These are phyloP conservation scores for Pyracantha coccinea DNA, from an alignment of 331 rosid genomes.

Conservation along the genomic window DNA sequence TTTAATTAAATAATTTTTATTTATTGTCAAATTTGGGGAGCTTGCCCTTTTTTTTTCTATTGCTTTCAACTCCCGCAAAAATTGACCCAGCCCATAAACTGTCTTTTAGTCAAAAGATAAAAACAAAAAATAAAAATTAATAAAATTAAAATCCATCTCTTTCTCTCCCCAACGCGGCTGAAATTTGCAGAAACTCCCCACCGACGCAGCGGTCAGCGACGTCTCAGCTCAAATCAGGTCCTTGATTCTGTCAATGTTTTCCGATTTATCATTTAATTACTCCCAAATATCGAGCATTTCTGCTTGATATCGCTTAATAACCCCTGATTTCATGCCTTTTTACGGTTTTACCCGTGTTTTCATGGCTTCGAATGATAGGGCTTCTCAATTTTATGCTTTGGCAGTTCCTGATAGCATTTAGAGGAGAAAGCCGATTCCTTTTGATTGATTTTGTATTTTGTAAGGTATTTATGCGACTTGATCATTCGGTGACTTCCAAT, in stretches of 20 bases:
- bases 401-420: neutral
- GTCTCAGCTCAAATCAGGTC: constrained; percentile 63
- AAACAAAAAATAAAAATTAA: neutral
- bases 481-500: neutral
- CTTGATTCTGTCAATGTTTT: constrained; percentile 2
- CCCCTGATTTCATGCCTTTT: neutral
- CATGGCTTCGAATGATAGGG: neutral
- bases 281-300: no score
- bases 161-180: constrained; percentile 21
- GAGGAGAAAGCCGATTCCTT: neutral
- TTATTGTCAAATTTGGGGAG: neutral
- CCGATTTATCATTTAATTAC: neutral
- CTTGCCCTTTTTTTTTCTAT: neutral
- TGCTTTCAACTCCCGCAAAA: constrained; percentile 13
- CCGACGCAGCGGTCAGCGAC: constrained; percentile 28
- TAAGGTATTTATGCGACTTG: neutral
- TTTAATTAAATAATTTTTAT: neutral
- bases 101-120: neutral
- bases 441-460: neutral
- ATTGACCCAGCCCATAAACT: neutral
- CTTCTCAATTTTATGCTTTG: neutral
- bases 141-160: neutral
- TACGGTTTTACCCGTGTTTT: neutral
- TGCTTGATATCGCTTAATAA: neutral
- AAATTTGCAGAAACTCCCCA: constrained; percentile 33